Conservation (phyloP, 768 basidiomycete species). For the Paxillus ammoniavirescens region DNA sequence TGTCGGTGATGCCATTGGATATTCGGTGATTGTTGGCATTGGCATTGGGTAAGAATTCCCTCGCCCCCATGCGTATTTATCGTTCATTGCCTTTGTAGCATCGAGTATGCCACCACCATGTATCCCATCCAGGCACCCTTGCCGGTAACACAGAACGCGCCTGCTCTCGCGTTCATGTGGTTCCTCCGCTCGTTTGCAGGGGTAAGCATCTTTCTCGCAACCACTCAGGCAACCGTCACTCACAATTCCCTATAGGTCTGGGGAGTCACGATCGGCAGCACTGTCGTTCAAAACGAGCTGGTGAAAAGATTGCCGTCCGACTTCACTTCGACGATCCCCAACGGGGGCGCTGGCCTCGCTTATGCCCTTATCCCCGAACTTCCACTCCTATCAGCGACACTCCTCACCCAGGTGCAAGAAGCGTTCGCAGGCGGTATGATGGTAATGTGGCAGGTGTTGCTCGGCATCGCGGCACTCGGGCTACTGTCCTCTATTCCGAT, state of each 20-base stretch:
- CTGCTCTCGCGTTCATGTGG: conserved; percentile 43
- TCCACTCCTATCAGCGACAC: conserved; percentile 30
- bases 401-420: conserved; percentile 33
- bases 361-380: conserved; percentile 48
- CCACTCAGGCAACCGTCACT: too few relatives aligned
- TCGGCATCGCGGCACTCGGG: conserved; percentile 32
- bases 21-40: not conserved
- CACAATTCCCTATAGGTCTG: conserved; percentile 34
- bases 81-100: not conserved
- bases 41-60: conserved; percentile 4
- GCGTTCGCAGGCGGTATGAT: conserved; percentile 42
- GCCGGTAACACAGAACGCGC: conserved; percentile 37
- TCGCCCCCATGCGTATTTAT: not conserved
- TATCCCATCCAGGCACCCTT: conserved; percentile 52
- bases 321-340: conserved; percentile 34
- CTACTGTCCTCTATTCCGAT: conserved; percentile 16
- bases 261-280: conserved; percentile 50
- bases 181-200: conserved; percentile 38
- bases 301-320: conserved; percentile 37
- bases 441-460: conserved; percentile 43
- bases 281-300: conserved; percentile 53
- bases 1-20: conserved; percentile 20
- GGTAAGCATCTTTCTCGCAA: conserved; percentile 17
- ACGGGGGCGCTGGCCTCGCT: conserved; percentile 38
- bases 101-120: conserved; percentile 21